phyloP scores from a whole-genome alignment of 305 asterid species.

The Euphrasia arctica region DNA sequence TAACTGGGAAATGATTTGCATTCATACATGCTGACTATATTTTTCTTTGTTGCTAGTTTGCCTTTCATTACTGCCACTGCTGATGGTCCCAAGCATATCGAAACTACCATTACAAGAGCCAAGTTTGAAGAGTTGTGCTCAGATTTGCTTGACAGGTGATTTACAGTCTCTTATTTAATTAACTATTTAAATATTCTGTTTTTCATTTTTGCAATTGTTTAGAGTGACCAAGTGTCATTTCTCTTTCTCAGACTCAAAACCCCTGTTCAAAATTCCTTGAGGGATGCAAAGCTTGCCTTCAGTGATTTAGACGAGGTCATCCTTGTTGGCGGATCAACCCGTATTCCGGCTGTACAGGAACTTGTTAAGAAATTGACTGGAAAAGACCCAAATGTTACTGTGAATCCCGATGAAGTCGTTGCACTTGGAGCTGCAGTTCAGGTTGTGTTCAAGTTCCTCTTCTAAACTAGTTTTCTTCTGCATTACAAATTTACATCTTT shows the following conservation, averaged over 20 bases:
- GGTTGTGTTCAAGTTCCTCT: slow-evolving; percentile 31
- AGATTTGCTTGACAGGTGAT: slow-evolving; percentile 79
- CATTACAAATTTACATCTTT: neutral
- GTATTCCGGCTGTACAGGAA: slow-evolving; percentile 82
- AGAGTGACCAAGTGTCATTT: neutral
- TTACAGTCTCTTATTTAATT: slow-evolving; percentile 4
- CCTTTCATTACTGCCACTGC: slow-evolving; percentile 92
- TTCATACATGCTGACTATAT: slow-evolving; percentile 6
- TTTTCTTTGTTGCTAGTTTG: slow-evolving; percentile 41
- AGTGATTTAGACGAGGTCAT: slow-evolving; percentile 72
- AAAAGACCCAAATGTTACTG: slow-evolving; percentile 79
- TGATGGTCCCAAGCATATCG: slow-evolving; percentile 89
- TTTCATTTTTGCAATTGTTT: neutral
- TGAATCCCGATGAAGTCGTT: slow-evolving; percentile 86
- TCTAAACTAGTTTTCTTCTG: slow-evolving; percentile 1
- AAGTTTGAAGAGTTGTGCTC: slow-evolving; percentile 87
- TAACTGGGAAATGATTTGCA: neutral
- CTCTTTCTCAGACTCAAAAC: slow-evolving; percentile 48
- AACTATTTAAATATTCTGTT: neutral
- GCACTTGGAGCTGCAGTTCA: slow-evolving; percentile 94
- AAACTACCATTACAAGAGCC: slow-evolving; percentile 74
- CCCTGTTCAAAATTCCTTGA: slow-evolving; percentile 70
- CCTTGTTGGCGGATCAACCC: slow-evolving; percentile 84
- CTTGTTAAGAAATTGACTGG: slow-evolving; percentile 74
- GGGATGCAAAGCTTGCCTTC: slow-evolving; percentile 74